These are phyloP conservation scores for Colletotrichum eleusines DNA, from an alignment of 2,329 filamentous ascomycete species.

Conservation along the genomic window DNA sequence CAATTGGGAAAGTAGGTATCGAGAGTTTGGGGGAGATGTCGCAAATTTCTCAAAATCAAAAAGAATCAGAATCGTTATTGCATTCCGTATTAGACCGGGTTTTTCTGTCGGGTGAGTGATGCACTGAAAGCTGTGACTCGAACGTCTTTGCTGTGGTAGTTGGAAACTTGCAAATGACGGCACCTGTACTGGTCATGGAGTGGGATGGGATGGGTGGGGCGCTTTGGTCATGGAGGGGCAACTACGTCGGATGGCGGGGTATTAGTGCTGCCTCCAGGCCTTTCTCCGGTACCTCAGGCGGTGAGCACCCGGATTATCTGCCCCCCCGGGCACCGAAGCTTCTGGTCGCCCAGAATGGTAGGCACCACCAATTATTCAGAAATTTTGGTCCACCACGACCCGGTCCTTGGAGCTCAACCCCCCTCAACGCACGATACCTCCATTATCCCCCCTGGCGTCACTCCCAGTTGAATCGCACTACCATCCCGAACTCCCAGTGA, in stretches of 20 bases:
- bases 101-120: neutral
- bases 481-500: conserved; percentile 13
- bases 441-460: conserved; percentile 28
- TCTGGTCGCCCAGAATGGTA: conserved; percentile 41
- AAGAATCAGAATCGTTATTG: conserved; percentile 3
- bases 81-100: conserved; percentile 16
- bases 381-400: conserved; percentile 44
- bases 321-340: conserved; percentile 37
- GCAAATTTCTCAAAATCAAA: neutral
- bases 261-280: conserved; percentile 31
- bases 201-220: conserved; percentile 30
- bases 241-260: conserved; percentile 38
- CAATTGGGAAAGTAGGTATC: neutral
- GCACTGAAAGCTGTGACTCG: conserved; percentile 14
- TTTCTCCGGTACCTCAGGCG: conserved; percentile 24
- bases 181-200: conserved; percentile 37
- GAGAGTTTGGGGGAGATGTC: neutral
- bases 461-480: conserved; percentile 37
- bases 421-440: conserved; percentile 41
- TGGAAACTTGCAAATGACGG: conserved; percentile 33
- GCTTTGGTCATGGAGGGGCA: conserved; percentile 40
- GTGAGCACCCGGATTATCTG: conserved; percentile 41
- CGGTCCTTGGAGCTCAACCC: conserved; percentile 41
- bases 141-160: conserved; percentile 1
- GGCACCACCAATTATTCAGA: conserved; percentile 44